phyloP scores from a whole-genome alignment of 805 yeast genomes.

The Teunomyces aglyptinius region DNA sequence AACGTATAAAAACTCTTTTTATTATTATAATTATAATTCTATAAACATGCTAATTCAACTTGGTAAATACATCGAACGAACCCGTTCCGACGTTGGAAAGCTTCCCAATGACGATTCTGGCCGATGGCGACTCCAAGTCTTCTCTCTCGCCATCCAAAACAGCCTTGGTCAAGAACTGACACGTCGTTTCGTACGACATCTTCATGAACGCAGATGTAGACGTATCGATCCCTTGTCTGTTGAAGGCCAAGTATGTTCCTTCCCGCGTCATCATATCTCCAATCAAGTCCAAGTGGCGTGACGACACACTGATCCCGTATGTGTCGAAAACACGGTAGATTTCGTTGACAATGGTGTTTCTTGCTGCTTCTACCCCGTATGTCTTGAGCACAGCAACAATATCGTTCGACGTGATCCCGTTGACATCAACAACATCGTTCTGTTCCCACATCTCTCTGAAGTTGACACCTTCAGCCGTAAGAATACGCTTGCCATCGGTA shows the following conservation, averaged over 20 bases:
- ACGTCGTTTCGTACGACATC: conserved; percentile 98
- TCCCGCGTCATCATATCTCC: conserved; percentile 99
- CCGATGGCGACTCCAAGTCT: conserved; percentile 85
- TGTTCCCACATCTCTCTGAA: conserved; percentile 98
- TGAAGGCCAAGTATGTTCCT: conserved; percentile 94
- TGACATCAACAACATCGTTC: conserved; percentile 86
- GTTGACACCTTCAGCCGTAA: conserved; percentile 97
- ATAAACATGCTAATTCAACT: conserved; percentile 33
- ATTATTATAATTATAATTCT: background rate
- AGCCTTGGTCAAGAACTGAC: conserved; percentile 95
- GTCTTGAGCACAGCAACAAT: conserved; percentile 84
- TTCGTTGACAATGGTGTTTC: conserved; percentile 95
- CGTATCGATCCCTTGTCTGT: conserved; percentile 97
- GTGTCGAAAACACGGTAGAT: conserved; percentile 93
- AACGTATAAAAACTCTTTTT: conserved; percentile 27
- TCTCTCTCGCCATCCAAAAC: conserved; percentile 91
- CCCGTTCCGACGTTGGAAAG: conserved; percentile 94
- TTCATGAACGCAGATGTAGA: conserved; percentile 95
- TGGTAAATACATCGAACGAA: conserved; percentile 74
- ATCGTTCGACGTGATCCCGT: conserved; percentile 88
- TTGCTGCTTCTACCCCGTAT: conserved; percentile 98
- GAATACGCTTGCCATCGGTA: conserved; percentile 62
- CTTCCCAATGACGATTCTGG: conserved; percentile 90
- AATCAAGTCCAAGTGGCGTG: conserved; percentile 92
- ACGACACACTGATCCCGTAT: conserved; percentile 89